Evolutionary conservation across 768 basidiomycete genomes (phyloP).

Genomic region (Trametes maxima): DNA sequence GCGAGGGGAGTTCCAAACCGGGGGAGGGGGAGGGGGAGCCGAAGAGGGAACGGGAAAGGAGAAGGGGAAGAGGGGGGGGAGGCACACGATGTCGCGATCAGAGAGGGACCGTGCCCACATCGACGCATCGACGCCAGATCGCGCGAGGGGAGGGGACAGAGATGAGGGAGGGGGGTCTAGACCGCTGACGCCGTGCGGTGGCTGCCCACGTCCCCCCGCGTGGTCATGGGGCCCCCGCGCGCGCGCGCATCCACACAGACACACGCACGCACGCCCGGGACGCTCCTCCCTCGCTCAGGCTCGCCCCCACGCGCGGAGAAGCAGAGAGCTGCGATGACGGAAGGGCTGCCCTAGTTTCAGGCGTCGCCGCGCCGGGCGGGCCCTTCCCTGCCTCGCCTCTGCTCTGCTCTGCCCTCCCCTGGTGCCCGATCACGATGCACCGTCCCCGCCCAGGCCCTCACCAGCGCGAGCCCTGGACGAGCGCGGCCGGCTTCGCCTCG

Average conservation of each 20-base stretch:
- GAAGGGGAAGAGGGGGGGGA: too few species aligned
- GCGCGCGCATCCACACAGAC: neutral
- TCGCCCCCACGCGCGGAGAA: neutral
- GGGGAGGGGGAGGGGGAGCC: too few species aligned
- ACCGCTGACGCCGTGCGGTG: constrained; percentile 8
- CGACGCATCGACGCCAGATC: neutral
- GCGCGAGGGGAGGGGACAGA: neutral
- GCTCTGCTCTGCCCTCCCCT: too few species aligned
- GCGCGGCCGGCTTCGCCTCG: constrained; percentile 23
- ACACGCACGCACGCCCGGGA: neutral
- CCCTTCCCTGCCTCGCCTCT: neutral
- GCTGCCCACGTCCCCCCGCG: neutral
- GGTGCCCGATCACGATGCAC: too few species aligned
- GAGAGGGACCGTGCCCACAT: neutral
- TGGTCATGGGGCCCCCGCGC: constrained; percentile 7
- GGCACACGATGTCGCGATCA: neutral
- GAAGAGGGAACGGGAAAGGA: too few species aligned
- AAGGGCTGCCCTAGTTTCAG: constrained; percentile 2
- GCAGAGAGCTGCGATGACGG: constrained; percentile 14
- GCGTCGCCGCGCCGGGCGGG: too few species aligned
- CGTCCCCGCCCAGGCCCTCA: too few species aligned
- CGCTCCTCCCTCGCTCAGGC: too few species aligned
- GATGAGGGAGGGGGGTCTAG: neutral
- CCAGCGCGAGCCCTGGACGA: constrained; percentile 19
- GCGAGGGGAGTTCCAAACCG: too few species aligned